Base-by-base conservation (phyloP, 805 yeast genomes). In the Saturnispora ahearnii region DNA sequence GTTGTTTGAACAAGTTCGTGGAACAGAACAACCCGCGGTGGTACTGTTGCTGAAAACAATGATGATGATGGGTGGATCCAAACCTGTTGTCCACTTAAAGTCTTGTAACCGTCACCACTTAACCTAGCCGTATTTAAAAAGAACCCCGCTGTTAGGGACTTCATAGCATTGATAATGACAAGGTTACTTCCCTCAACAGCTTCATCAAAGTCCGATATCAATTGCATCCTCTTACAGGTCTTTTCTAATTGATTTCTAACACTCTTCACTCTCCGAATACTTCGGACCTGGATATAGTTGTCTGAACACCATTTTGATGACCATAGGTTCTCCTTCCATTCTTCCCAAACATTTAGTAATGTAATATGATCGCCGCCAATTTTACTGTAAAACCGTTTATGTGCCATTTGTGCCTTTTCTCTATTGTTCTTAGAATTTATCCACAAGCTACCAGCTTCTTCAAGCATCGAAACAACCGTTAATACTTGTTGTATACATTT, bases 21-120 rank as follows among this genome's bases (percentile, higher is more conserved):
- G 62, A 87, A 93, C 13, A 91, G 69, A 5, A 93, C 71, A 48
- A 78, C 70, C 55, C 78, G 83, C 3, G 90, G 83, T 0, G 89
- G 90, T 21, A 93, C 95, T 51, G 79, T 81, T 11, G 69, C 67
- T 11, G 72, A 69, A 58, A 77, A 79, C 30, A 91, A 61, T 0
- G 82, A 78, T 0, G 96, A 85, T 0, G 96, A 83, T 0, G 99
- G 99, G 59, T 91, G 99, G 31, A 91, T 73, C 59, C 70, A 74
- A 1, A 88, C 91, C n/a, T 79, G 75, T 53, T 86, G 83, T 53
- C 81, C 81, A 56, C 79, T 79, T 32, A 81, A 64, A 1, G 87
- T 73, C 8, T 80, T 73, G 62, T 84, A 88, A 47, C 81, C 77
- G 31, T 86, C 87, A 3, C 90, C 96, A 55, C 71, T 67, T 24